These are phyloP conservation scores for Penicillium polonicum DNA, from an alignment of 2,329 filamentous ascomycete genomes.

Conservation along the genomic window DNA sequence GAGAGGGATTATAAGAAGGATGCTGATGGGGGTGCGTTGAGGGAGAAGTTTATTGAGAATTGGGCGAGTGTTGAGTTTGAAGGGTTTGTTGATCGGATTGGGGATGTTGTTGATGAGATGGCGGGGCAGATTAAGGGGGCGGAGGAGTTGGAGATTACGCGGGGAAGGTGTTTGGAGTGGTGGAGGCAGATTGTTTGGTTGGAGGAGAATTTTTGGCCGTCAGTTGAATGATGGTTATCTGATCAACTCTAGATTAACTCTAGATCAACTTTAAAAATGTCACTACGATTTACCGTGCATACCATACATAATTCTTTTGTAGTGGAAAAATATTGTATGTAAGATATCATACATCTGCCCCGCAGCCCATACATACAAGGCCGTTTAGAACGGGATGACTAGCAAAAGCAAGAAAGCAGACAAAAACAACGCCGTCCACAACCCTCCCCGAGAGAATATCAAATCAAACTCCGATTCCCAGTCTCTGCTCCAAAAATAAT, in stretches of 20 bases:
- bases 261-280: neutral
- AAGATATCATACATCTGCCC: slow-evolving; percentile 20
- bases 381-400: slow-evolving; percentile 11
- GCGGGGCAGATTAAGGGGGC: slow-evolving; percentile 44
- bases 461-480: slow-evolving; percentile 11
- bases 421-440: slow-evolving; percentile 3
- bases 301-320: neutral
- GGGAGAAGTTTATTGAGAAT: slow-evolving; percentile 65
- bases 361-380: slow-evolving; percentile 22
- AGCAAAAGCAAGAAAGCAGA: slow-evolving; percentile 5
- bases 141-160: slow-evolving; percentile 38
- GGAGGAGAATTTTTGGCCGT: slow-evolving; percentile 62
- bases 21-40: slow-evolving; percentile 63
- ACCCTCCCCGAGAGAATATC: neutral
- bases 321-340: slow-evolving; percentile 13
- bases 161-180: slow-evolving; percentile 50
- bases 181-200: slow-evolving; percentile 52
- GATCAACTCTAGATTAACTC: neutral
- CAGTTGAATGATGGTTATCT: slow-evolving; percentile 15
- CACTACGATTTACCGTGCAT: neutral
- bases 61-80: slow-evolving; percentile 65
- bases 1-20: slow-evolving; percentile 42
- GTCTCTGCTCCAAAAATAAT: slow-evolving; percentile 4
- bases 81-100: slow-evolving; percentile 58
- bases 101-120: slow-evolving; percentile 55